Evolutionary conservation across 2,329 filamentous ascomycete species (phyloP).

Genomic region (Diplodia seriata): DNA sequence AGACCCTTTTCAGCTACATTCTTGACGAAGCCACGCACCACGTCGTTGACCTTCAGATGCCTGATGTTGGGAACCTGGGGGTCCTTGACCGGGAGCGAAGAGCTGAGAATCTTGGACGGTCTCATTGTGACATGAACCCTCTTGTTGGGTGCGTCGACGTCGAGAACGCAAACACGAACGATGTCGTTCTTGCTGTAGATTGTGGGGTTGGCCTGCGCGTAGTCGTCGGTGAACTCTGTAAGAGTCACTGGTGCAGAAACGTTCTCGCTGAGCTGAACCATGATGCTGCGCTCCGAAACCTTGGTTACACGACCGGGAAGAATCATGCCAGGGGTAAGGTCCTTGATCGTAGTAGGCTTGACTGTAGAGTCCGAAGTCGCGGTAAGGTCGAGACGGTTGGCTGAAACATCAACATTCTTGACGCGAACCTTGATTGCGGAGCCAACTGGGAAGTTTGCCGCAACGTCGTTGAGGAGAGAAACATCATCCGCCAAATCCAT

Average conservation of each 20-base stretch:
- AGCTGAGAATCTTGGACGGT: constrained; percentile 88
- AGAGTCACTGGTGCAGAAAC: constrained; percentile 82
- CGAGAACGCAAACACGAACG: constrained; percentile 82
- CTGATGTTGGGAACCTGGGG: constrained; percentile 74
- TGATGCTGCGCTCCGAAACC: constrained; percentile 79
- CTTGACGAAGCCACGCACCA: constrained; percentile 91
- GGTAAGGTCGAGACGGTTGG: constrained; percentile 83
- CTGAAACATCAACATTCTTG: constrained; percentile 72
- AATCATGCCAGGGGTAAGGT: constrained; percentile 78
- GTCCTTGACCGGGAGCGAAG: constrained; percentile 80
- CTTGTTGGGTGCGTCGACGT: constrained; percentile 84
- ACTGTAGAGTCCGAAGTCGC: constrained; percentile 67
- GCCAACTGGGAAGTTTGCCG: constrained; percentile 85
- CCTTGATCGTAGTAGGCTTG: constrained; percentile 70
- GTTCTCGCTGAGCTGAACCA: constrained; percentile 82
- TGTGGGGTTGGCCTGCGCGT: constrained; percentile 76
- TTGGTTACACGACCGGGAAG: constrained; percentile 85
- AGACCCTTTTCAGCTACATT: constrained; percentile 88
- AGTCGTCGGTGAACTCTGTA: constrained; percentile 86
- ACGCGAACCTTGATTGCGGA: constrained; percentile 84
- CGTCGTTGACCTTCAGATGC: constrained; percentile 77
- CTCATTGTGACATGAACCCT: constrained; percentile 80
- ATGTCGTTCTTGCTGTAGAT: constrained; percentile 84
- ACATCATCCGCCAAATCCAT: constrained; percentile 89
- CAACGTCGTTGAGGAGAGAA: constrained; percentile 76